These are phyloP conservation scores for Colletotrichum truncatum DNA, from an alignment of 2,329 filamentous ascomycete species.

Conservation along the genomic window DNA sequence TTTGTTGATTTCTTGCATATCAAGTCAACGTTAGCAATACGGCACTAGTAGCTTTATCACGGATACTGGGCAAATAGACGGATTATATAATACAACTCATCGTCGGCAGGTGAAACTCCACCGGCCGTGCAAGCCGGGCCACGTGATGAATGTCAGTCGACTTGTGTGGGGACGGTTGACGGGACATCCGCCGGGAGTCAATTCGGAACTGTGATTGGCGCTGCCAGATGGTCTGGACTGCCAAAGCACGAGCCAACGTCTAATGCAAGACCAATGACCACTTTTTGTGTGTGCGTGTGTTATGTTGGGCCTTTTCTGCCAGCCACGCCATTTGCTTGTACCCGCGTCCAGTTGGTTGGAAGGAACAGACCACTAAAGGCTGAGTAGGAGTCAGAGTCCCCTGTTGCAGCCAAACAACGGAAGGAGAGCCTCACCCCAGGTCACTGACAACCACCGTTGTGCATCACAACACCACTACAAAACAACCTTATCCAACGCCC, in stretches of 20 bases:
- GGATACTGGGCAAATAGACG: no score
- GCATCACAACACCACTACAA: not conserved
- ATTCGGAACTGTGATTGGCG: slow-evolving; percentile 22
- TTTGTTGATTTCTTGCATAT: no score
- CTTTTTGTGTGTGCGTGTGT: slow-evolving; percentile 1
- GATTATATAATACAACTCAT: no score
- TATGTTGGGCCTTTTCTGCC: slow-evolving; percentile 1
- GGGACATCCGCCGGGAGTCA: slow-evolving; percentile 14
- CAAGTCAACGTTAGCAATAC: no score
- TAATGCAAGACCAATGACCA: slow-evolving; percentile 27
- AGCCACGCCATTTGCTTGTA: slow-evolving; percentile 23
- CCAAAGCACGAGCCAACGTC: slow-evolving; percentile 26
- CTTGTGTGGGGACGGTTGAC: not conserved
- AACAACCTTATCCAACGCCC: not conserved
- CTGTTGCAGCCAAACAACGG: slow-evolving; percentile 11
- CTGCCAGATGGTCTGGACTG: slow-evolving; percentile 1
- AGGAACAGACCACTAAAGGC: not conserved
- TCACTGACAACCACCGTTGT: not conserved
- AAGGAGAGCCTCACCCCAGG: slow-evolving; percentile 21
- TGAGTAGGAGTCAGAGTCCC: not conserved
- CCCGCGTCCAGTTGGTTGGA: not conserved
- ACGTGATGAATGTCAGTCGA: slow-evolving; percentile 16
- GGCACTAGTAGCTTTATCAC: no score
- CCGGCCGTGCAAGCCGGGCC: slow-evolving; percentile 6
- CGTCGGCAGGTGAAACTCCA: not conserved